These are phyloP conservation scores for Uronychia binucleata DNA, from an alignment of 73 alveolate genomes.

Conservation along the genomic window DNA sequence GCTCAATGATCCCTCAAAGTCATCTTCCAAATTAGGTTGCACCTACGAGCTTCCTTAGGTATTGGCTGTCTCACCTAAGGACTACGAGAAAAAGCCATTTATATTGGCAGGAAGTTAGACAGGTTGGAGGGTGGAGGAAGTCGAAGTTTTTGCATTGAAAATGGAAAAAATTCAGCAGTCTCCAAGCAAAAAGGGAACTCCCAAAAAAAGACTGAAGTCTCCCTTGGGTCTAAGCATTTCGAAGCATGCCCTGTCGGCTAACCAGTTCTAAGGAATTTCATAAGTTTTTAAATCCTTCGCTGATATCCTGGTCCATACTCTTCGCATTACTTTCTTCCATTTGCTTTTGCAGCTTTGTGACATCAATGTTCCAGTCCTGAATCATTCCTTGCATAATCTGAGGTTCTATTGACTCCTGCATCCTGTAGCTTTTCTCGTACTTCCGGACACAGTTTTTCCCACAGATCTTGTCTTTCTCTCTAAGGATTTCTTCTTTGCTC, in stretches of 20 bases:
- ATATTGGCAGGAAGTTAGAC: slow-evolving; percentile 9
- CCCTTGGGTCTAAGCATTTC: neutral
- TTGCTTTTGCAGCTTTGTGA: neutral
- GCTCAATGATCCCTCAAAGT: neutral
- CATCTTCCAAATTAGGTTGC: slow-evolving; percentile 20
- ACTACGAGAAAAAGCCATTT: slow-evolving; percentile 4
- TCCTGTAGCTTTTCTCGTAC: slow-evolving; percentile 25
- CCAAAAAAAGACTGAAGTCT: neutral
- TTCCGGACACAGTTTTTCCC: slow-evolving; percentile 46
- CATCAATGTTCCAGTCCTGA: neutral
- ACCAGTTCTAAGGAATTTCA: too few relatives aligned
- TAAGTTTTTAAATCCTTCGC: too few relatives aligned
- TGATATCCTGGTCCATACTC: neutral
- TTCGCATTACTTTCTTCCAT: neutral
- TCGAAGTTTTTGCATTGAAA: slow-evolving; percentile 20
- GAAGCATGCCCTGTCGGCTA: too few relatives aligned
- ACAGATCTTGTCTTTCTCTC: slow-evolving; percentile 31
- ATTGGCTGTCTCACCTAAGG: neutral
- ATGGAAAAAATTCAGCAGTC: neutral
- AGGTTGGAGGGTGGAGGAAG: slow-evolving; percentile 17
- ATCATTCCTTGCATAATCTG: neutral
- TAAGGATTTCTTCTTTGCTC: neutral
- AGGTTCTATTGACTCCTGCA: slow-evolving; percentile 11
- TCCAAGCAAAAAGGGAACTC: neutral
- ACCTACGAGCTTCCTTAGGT: slow-evolving; percentile 22